Evolutionary conservation across 139 green algal species (phyloP).

Genomic region (Yamagishiella unicocca): DNA sequence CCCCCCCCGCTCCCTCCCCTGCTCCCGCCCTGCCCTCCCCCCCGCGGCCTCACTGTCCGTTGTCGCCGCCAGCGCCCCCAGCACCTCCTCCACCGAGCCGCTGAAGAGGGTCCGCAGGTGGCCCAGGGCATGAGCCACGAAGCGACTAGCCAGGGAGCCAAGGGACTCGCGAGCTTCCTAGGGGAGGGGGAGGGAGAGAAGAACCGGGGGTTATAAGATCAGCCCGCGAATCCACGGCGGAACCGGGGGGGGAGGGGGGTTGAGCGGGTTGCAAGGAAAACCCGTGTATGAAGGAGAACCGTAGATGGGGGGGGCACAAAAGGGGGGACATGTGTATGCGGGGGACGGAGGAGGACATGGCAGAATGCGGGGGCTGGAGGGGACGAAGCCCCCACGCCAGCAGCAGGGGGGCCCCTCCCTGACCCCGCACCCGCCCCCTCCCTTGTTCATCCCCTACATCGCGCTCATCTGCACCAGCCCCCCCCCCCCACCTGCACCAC

Average conservation of each 20-base stretch:
- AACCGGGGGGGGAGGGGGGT: too few relatives aligned
- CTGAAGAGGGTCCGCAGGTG: constrained; percentile 29
- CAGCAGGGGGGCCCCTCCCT: neutral
- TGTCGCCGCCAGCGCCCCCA: constrained; percentile 27
- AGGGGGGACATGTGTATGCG: too few relatives aligned
- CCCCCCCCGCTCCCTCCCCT: neutral
- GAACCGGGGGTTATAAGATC: neutral
- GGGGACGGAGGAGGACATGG: too few relatives aligned
- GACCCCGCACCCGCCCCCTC: neutral
- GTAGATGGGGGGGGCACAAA: too few relatives aligned
- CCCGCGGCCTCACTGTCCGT: constrained; percentile 56
- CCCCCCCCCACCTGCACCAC: constrained; percentile 39
- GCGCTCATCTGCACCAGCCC: too few relatives aligned
- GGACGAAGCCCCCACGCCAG: too few relatives aligned
- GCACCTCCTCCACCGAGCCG: constrained; percentile 30
- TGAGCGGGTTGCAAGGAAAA: too few relatives aligned
- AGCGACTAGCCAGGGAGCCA: constrained; percentile 25
- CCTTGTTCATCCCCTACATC: too few relatives aligned
- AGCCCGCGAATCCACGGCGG: too few relatives aligned
- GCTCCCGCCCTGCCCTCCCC: too few relatives aligned
- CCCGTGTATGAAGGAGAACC: too few relatives aligned
- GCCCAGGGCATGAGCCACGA: neutral
- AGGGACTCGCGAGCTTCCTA: constrained; percentile 31
- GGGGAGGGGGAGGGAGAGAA: neutral
- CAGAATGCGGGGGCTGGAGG: too few relatives aligned